These are phyloP conservation scores for Diaporthe eres DNA, from an alignment of 2,329 filamentous ascomycete genomes.

Conservation along the genomic window DNA sequence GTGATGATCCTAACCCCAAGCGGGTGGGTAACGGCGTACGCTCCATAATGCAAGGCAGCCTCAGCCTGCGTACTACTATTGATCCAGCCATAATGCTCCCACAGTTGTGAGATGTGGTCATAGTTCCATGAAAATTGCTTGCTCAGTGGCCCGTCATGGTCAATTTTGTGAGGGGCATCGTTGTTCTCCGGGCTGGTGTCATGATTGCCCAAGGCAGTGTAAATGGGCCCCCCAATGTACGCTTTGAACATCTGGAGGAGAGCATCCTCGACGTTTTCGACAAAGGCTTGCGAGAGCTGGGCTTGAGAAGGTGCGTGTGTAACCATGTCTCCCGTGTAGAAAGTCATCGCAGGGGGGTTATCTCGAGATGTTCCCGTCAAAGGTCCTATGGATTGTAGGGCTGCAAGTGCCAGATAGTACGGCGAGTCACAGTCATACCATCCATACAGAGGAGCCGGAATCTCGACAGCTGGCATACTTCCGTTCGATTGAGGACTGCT, in stretches of 20 bases:
- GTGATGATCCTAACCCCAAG: slow-evolving; percentile 63
- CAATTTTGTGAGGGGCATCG: slow-evolving; percentile 66
- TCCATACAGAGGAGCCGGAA: slow-evolving; percentile 68
- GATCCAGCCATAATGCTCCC: slow-evolving; percentile 71
- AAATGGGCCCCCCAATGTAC: slow-evolving; percentile 70
- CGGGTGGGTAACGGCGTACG: slow-evolving; percentile 68
- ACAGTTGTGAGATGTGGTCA: slow-evolving; percentile 67
- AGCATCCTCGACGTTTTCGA: slow-evolving; percentile 66
- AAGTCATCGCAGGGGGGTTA: slow-evolving; percentile 63
- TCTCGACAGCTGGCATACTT: slow-evolving; percentile 55
- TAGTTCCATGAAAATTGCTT: slow-evolving; percentile 72
- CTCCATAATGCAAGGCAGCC: slow-evolving; percentile 68
- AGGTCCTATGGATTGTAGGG: slow-evolving; percentile 67
- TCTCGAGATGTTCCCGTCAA: slow-evolving; percentile 66
- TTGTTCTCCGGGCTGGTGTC: slow-evolving; percentile 68
- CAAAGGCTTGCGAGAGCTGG: slow-evolving; percentile 65
- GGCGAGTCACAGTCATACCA: slow-evolving; percentile 70
- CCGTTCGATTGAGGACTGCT: slow-evolving; percentile 52
- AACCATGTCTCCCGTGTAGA: slow-evolving; percentile 71
- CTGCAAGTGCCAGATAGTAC: slow-evolving; percentile 69
- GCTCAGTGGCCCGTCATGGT: slow-evolving; percentile 61
- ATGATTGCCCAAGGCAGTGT: slow-evolving; percentile 70
- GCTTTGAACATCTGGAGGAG: slow-evolving; percentile 69
- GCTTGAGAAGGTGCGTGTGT: slow-evolving; percentile 65
- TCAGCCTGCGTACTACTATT: slow-evolving; percentile 58